Base-by-base conservation (phyloP, 495 filamentous ascomycete genomes). In the Sabuloglossum arenarium region DNA sequence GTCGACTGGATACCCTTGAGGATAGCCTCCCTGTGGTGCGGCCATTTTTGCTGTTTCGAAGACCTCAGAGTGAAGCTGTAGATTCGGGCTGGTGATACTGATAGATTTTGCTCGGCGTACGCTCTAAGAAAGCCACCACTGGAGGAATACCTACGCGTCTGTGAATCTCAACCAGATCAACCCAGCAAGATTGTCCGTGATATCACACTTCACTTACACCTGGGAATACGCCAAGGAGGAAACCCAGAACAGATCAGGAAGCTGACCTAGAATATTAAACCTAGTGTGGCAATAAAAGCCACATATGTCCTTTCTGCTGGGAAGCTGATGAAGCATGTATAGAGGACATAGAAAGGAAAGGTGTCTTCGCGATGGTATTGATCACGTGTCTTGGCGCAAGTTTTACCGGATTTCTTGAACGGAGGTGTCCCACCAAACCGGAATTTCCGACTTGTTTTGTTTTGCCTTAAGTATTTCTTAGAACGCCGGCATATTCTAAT, bases 1-100 rank as follows among this genome's bases (percentile, higher is more conserved):
- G 54, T 59, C 29, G 57, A 72, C 67, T 66, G 73, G 74, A 63
- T 83, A 85, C 59, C 74, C 77, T 66, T 84, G 82, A 58, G 80
- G 79, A 32, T 58, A 42, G 19, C 39, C 43, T 24, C 6, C 73
- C 59, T 77, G 70, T 28, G 76, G 75, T 54, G 74, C 73, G 23
- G 75, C 68, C 76, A 79, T 79, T 55, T n/a, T 51, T 19, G 47
- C 39, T n/a, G 6, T 43, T 28, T 6, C 47, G 25, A 29, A 27
- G 25, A 14, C 47, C 47, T 27, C 25, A 27, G 47, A 19, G 12
- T 19, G 25, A 51, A 51, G 47, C 23, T 27, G 12, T 43, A 10
- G n/a, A 43, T 43, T 43, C 39, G 3, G 24, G 47, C 24, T 6
- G 16, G 12, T 19, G 4, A 10, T 14, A 29, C 28, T 51, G 6